phyloP scores from a whole-genome alignment of 495 filamentous ascomycete genomes.

The Penicillium atrosanguineum region DNA sequence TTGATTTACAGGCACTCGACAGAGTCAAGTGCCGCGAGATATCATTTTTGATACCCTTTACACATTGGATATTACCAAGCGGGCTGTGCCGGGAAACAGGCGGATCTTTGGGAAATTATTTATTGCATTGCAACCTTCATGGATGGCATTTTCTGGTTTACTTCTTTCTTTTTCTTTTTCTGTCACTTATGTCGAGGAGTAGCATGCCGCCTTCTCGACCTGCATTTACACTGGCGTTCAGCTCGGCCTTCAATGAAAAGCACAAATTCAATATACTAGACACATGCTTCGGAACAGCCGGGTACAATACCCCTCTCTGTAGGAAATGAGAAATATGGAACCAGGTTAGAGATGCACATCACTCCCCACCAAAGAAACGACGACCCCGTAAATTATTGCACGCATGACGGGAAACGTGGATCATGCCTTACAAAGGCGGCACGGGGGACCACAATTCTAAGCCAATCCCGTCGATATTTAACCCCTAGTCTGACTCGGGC shows the following conservation, averaged over 20 bases:
- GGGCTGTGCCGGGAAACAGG: constrained; percentile 10
- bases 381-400: constrained; percentile 17
- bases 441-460: neutral
- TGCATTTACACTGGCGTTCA: neutral
- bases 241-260: neutral
- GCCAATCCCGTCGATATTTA: constrained; percentile 4
- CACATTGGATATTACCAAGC: constrained; percentile 16
- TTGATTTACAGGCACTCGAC: neutral
- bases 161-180: constrained; percentile 3
- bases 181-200: neutral
- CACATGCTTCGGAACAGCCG: too few species aligned
- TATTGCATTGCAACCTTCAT: neutral
- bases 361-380: constrained; percentile 3
- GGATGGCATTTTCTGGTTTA: neutral
- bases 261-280: too few species aligned
- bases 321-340: neutral
- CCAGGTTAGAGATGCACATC: neutral
- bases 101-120: constrained; percentile 9
- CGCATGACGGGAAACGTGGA: constrained; percentile 27
- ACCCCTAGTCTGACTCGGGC: neutral
- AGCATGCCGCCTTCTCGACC: neutral
- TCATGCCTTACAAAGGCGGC: constrained; percentile 15
- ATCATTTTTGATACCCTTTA: constrained; percentile 33
- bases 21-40: constrained; percentile 8
- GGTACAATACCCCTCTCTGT: neutral